Conservation (phyloP, 179 eudicot genomes). For the Silene noctiflora region DNA sequence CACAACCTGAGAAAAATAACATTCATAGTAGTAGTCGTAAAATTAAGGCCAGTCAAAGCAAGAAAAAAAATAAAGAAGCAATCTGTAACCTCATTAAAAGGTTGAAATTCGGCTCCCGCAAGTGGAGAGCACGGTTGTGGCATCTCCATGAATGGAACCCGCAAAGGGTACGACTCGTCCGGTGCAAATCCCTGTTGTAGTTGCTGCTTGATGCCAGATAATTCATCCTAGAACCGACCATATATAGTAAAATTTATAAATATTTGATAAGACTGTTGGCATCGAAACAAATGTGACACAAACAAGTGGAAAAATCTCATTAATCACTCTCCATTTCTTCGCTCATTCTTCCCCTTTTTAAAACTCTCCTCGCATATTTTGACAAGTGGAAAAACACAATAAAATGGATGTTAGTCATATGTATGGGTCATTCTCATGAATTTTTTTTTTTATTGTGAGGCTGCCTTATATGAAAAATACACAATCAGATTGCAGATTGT, state of each 20-base stretch:
- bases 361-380: too few species aligned
- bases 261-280: too few species aligned
- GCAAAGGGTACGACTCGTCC: slow-evolving; percentile 69
- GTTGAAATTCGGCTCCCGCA: slow-evolving; percentile 44
- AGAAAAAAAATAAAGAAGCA: not conserved
- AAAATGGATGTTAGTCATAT: too few species aligned
- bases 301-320: too few species aligned
- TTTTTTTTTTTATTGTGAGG: too few species aligned
- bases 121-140: slow-evolving; percentile 67
- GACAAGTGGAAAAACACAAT: too few species aligned
- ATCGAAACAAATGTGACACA: too few species aligned
- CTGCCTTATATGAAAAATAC: not conserved
- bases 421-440: too few species aligned
- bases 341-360: too few species aligned
- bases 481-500: slow-evolving; percentile 6
- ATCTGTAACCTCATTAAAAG: slow-evolving; percentile 54
- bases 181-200: slow-evolving; percentile 65
- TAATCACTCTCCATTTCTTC: too few species aligned
- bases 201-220: slow-evolving; percentile 51
- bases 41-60: not conserved
- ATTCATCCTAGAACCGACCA: slow-evolving; percentile 51
- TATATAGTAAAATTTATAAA: not conserved
- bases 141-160: slow-evolving; percentile 72
- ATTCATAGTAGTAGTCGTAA: slow-evolving; percentile 1
- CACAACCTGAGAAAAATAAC: slow-evolving; percentile 38